Percentiles rank a stretch among this genome's conserved stretches.
Conservation (phyloP, 257 asterid species). For the Prunella vulgaris region DNA sequence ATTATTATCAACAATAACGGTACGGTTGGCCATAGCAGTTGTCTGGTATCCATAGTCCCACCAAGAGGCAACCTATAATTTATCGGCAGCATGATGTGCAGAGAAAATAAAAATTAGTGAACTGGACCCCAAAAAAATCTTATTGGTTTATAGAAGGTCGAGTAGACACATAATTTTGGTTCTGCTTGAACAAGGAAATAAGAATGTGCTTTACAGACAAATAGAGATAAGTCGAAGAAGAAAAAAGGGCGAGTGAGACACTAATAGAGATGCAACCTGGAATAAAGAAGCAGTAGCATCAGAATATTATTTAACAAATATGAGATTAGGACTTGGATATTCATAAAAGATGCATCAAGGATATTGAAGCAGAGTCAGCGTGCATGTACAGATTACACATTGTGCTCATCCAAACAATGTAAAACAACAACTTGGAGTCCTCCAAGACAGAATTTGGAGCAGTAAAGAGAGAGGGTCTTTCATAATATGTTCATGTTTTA, state of each 20-base stretch:
- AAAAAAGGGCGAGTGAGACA: background rate
- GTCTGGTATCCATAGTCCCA: slow-evolving; percentile 99
- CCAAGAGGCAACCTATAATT: slow-evolving; percentile 97
- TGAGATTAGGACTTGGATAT: background rate
- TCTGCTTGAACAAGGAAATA: background rate
- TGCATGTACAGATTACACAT: background rate
- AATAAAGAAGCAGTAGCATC: background rate
- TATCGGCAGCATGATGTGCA: background rate
- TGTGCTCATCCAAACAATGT: background rate
- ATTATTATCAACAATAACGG: slow-evolving; percentile 95
- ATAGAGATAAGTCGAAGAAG: background rate
- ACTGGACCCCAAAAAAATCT: background rate
- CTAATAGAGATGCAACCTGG: background rate
- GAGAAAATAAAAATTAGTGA: background rate
- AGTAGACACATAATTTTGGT: background rate
- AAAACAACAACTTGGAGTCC: background rate
- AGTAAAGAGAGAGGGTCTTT: background rate
- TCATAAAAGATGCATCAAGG: background rate
- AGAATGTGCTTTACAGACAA: background rate
- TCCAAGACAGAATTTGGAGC: background rate
- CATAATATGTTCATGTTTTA: background rate
- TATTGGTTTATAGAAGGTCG: background rate
- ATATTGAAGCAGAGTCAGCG: background rate
- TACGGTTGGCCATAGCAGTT: slow-evolving; percentile 99
- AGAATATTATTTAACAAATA: background rate